phyloP scores from a whole-genome alignment of 495 filamentous ascomycete species.

The Alectoria sarmentosa region DNA sequence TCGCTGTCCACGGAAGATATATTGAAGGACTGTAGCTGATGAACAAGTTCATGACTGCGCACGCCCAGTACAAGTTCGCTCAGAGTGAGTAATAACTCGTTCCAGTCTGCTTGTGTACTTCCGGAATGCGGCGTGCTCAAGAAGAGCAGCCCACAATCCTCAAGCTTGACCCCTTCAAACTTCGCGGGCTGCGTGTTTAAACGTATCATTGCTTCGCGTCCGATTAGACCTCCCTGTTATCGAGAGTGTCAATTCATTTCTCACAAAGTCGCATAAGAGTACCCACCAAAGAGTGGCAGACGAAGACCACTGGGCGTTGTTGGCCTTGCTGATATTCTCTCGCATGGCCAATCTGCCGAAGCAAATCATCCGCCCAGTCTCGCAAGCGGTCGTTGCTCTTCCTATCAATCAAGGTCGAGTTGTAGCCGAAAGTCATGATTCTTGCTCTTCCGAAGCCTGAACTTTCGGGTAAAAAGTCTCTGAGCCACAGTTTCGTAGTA shows the following conservation, averaged over 20 bases:
- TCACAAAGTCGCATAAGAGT: no score
- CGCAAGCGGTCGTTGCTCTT: not conserved
- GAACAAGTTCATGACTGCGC: not conserved
- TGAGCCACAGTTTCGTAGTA: constrained; percentile 17
- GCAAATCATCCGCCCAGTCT: not conserved
- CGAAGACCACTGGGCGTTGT: not conserved
- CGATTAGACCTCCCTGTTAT: not conserved
- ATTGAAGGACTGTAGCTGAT: not conserved
- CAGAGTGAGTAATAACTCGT: not conserved
- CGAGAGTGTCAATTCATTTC: no score
- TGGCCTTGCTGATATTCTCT: not conserved
- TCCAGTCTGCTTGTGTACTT: not conserved
- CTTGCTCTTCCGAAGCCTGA: not conserved
- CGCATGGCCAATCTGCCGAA: not conserved
- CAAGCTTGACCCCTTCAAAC: not conserved
- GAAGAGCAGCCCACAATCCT: not conserved
- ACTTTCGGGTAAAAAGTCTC: not conserved
- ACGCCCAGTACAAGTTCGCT: not conserved
- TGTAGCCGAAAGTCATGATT: not conserved
- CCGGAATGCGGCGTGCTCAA: not conserved
- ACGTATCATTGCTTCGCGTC: not conserved
- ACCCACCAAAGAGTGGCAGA: not conserved
- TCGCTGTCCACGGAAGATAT: not conserved
- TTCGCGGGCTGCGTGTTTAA: not conserved
- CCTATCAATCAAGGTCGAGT: not conserved